A percentile compares a stretch with the other conserved stretches of the same genome.
Evolutionary conservation across 441 rosid genomes (phyloP).

Genomic region (Mallotus repandus): DNA sequence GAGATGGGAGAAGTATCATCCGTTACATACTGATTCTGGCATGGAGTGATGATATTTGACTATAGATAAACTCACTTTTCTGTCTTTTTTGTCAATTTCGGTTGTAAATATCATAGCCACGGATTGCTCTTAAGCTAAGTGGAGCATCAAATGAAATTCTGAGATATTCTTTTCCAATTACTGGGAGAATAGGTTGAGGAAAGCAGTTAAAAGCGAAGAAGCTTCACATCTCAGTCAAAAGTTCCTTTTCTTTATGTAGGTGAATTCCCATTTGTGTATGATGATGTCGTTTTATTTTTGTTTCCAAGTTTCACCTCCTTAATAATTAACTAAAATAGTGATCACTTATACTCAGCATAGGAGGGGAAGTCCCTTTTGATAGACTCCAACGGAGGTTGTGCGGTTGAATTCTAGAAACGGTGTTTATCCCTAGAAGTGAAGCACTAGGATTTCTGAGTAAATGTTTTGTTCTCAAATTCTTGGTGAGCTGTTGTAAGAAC

Average conservation of each 20-base stretch:
- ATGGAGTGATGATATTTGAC: conserved; percentile 19
- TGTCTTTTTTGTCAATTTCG: neutral
- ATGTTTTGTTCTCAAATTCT: neutral
- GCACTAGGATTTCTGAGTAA: neutral
- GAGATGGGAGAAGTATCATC: conserved; percentile 17
- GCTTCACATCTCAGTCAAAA: conserved; percentile 19
- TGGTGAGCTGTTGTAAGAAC: neutral
- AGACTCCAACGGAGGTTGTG: neutral
- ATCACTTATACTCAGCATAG: too few relatives aligned
- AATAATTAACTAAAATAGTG: neutral
- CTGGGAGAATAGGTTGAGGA: conserved; percentile 14
- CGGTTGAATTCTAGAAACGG: too few relatives aligned
- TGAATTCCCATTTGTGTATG: neutral
- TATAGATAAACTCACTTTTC: conserved; percentile 3
- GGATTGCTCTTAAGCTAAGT: conserved; percentile 28
- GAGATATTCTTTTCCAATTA: conserved; percentile 13
- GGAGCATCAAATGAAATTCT: conserved; percentile 27
- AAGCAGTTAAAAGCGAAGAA: conserved; percentile 21
- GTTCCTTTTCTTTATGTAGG: neutral
- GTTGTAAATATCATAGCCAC: conserved; percentile 49
- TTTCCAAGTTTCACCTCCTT: neutral
- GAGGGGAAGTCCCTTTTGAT: too few relatives aligned
- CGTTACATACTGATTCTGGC: conserved; percentile 8
- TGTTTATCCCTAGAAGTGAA: neutral
- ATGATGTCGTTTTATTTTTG: neutral